Conservation (phyloP, 1,139 yeast genomes). For the Arxiozyma slooffiae region DNA sequence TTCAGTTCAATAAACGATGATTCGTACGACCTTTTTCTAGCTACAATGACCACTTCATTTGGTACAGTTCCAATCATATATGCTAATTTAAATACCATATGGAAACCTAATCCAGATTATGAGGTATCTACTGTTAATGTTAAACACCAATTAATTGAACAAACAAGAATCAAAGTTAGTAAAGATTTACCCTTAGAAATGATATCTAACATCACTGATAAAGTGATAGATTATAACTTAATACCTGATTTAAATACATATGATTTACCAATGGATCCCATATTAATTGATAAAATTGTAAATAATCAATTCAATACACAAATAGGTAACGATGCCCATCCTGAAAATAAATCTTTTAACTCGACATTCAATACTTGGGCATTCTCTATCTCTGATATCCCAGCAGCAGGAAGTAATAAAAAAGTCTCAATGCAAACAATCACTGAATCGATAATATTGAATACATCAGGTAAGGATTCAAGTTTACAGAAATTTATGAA, state of each 20-base stretch:
- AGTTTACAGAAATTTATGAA: conserved; percentile 38
- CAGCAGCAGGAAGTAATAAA: conserved; percentile 67
- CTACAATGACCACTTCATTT: conserved; percentile 31
- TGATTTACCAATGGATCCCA: conserved; percentile 6
- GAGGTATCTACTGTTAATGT: conserved; percentile 23
- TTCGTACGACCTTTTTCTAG: conserved; percentile 27
- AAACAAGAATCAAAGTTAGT: conserved; percentile 24
- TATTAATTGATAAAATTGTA: conserved; percentile 1
- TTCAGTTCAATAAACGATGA: conserved; percentile 27
- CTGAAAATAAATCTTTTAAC: not conserved
- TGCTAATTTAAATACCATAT: conserved; percentile 26
- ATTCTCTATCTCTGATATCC: conserved; percentile 66
- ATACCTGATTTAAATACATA: conserved; percentile 8
- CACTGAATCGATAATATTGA: conserved; percentile 49
- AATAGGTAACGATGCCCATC: not conserved
- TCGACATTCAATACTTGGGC: conserved; percentile 39
- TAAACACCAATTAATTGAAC: conserved; percentile 27
- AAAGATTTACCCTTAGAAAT: conserved; percentile 19
- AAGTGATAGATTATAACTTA: conserved; percentile 7
- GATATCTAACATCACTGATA: not conserved
- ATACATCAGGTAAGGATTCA: conserved; percentile 28
- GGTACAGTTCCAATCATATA: conserved; percentile 30
- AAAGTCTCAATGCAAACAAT: conserved; percentile 59
- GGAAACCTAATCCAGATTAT: conserved; percentile 28
- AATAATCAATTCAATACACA: conserved; percentile 1